A percentile compares a stretch with the other conserved stretches of the same genome.
Conservation (phyloP, 2,329 filamentous ascomycete species). For the Talaromyces sp. region DNA sequence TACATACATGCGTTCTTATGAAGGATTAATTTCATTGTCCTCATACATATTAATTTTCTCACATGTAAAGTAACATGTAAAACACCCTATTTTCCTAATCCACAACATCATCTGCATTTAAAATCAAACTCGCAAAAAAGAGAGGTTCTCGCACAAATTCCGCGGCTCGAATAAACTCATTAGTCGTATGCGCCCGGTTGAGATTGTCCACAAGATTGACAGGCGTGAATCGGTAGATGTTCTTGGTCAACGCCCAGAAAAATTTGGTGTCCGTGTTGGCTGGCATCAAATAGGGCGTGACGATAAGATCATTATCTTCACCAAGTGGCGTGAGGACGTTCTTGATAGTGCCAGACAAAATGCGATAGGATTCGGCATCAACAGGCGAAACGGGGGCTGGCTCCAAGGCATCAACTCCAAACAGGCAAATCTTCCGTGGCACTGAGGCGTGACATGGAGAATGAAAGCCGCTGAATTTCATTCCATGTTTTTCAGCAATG, state of each 20-base stretch:
- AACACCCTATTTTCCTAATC: not conserved
- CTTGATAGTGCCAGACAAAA: slow-evolving; percentile 19
- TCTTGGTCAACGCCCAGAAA: slow-evolving; percentile 47
- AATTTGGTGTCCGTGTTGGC: slow-evolving; percentile 51
- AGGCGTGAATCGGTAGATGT: slow-evolving; percentile 50
- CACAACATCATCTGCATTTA: slow-evolving; percentile 21
- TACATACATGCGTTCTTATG: not conserved
- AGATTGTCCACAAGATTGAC: slow-evolving; percentile 31
- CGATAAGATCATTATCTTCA: slow-evolving; percentile 39
- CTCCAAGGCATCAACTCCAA: slow-evolving; percentile 23
- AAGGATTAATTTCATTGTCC: not conserved
- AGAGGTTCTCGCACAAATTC: slow-evolving; percentile 24
- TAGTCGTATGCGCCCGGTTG: slow-evolving; percentile 30
- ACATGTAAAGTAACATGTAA: not conserved
- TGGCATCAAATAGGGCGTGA: slow-evolving; percentile 48
- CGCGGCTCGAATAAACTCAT: slow-evolving; percentile 27
- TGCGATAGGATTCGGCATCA: slow-evolving; percentile 13
- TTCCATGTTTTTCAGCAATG: slow-evolving; percentile 43
- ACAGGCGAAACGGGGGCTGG: slow-evolving; percentile 28
- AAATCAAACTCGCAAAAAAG: slow-evolving; percentile 22
- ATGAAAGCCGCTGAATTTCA: slow-evolving; percentile 19
- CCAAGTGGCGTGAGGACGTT: slow-evolving; percentile 25
- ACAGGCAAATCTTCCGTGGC: slow-evolving; percentile 29
- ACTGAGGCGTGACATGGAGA: slow-evolving; percentile 9
- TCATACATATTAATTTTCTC: not conserved